phyloP scores from a whole-genome alignment of 441 rosid species.

The Hura crepitans region DNA sequence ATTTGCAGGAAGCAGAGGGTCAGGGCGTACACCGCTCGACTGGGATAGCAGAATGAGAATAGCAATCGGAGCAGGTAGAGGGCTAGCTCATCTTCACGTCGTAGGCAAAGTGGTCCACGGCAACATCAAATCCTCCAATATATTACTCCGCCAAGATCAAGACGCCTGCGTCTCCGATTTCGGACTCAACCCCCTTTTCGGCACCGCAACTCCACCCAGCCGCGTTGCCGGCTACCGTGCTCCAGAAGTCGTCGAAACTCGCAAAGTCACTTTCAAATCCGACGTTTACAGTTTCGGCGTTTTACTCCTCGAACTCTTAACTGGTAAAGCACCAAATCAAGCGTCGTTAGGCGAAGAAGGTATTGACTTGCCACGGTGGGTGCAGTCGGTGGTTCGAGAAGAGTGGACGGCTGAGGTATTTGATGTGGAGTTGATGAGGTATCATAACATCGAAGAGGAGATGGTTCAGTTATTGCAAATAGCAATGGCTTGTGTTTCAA shows the following conservation, averaged over 20 bases:
- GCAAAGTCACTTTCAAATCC: constrained; percentile 66
- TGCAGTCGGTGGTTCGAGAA: constrained; percentile 86
- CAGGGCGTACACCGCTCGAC: constrained; percentile 80
- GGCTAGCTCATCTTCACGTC: constrained; percentile 65
- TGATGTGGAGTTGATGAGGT: constrained; percentile 82
- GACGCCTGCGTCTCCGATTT: constrained; percentile 67
- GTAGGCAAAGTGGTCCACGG: constrained; percentile 70
- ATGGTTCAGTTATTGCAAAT: constrained; percentile 94
- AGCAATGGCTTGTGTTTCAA: constrained; percentile 83
- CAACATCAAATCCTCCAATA: constrained; percentile 83
- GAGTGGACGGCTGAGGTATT: constrained; percentile 99
- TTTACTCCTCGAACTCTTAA: constrained; percentile 65
- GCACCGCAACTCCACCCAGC: constrained; percentile 49
- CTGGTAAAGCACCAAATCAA: constrained; percentile 90
- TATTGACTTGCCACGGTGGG: constrained; percentile 90
- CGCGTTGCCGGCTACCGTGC: constrained; percentile 87
- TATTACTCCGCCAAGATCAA: constrained; percentile 63
- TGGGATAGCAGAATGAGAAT: constrained; percentile 87
- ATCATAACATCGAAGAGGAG: constrained; percentile 87
- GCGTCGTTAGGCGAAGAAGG: constrained; percentile 91
- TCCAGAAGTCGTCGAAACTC: constrained; percentile 75
- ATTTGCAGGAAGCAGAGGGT: constrained; percentile 74
- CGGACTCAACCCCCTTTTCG: constrained; percentile 67
- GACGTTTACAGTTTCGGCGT: constrained; percentile 96
- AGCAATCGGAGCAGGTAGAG: constrained; percentile 69